phyloP scores from a whole-genome alignment of 495 filamentous ascomycete species.

The Annulohypoxylon maeteangense region DNA sequence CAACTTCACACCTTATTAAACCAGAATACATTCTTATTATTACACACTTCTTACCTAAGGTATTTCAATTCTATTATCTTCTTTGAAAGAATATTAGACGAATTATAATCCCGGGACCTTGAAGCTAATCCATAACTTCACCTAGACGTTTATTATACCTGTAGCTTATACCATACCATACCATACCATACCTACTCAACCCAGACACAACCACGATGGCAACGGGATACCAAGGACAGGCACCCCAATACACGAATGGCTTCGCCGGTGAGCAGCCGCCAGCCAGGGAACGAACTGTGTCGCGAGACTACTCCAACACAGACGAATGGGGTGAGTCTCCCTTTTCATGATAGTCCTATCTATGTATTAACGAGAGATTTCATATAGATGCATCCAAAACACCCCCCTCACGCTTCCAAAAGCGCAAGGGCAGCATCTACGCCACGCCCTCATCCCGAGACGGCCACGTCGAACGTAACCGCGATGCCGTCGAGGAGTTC shows the following conservation, averaged over 20 bases:
- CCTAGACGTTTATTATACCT: slow-evolving; percentile 11
- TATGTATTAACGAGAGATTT: neutral
- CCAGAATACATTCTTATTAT: neutral
- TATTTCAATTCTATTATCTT: neutral
- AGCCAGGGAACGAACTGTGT: slow-evolving; percentile 29
- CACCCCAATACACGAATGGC: slow-evolving; percentile 36
- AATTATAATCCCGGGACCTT: neutral
- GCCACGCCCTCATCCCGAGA: slow-evolving; percentile 67
- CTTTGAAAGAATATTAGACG: neutral
- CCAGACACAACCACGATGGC: slow-evolving; percentile 32
- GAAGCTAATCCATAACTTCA: neutral
- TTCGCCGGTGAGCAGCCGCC: slow-evolving; percentile 30
- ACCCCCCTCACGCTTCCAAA: slow-evolving; percentile 69
- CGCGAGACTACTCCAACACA: slow-evolving; percentile 46
- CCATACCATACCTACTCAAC: slow-evolving; percentile 2
- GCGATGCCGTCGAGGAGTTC: slow-evolving; percentile 53
- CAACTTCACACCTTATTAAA: neutral
- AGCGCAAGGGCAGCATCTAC: slow-evolving; percentile 71
- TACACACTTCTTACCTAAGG: slow-evolving; percentile 5
- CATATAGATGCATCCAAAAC: slow-evolving; percentile 67
- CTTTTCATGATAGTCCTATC: neutral
- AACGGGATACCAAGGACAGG: slow-evolving; percentile 22
- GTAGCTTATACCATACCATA: too few relatives aligned
- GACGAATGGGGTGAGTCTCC: slow-evolving; percentile 59
- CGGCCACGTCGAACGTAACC: slow-evolving; percentile 64